Percentiles rank a stretch among this genome's conserved stretches.
phyloP scores from a whole-genome alignment of 2,329 filamentous ascomycete species.

The Scedosporium minutisporum region DNA sequence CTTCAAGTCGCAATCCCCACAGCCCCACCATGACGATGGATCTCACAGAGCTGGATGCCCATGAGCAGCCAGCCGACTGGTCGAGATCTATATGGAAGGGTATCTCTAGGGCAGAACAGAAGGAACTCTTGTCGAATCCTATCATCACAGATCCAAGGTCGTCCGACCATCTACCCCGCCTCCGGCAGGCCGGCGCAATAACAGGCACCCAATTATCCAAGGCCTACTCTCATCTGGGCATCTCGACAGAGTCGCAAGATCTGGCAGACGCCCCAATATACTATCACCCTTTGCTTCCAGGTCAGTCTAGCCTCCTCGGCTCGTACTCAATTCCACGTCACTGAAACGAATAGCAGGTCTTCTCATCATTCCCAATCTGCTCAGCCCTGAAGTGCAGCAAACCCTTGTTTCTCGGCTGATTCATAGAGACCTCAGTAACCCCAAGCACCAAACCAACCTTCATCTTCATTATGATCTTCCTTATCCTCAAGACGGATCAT shows the following conservation, averaged over 20 bases:
- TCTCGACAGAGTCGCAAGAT: slow-evolving; percentile 19
- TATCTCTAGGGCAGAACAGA: slow-evolving; percentile 52
- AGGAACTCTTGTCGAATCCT: slow-evolving; percentile 40
- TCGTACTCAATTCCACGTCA: not conserved
- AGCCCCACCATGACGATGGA: not conserved
- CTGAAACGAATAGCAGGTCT: slow-evolving; percentile 48
- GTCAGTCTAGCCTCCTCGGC: slow-evolving; percentile 30
- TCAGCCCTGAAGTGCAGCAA: slow-evolving; percentile 61
- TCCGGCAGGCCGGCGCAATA: slow-evolving; percentile 35
- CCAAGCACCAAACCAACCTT: slow-evolving; percentile 77
- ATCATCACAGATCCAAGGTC: slow-evolving; percentile 41
- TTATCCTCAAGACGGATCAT: slow-evolving; percentile 32
- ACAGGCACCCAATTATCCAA: slow-evolving; percentile 28
- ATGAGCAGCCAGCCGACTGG: slow-evolving; percentile 64
- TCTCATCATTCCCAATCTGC: slow-evolving; percentile 62
- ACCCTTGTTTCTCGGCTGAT: slow-evolving; percentile 63
- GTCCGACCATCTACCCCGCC: slow-evolving; percentile 28
- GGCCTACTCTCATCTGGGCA: slow-evolving; percentile 33
- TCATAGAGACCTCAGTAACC: slow-evolving; percentile 65
- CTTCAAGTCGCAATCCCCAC: not conserved
- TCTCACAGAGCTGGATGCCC: slow-evolving; percentile 55
- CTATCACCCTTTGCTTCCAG: slow-evolving; percentile 57
- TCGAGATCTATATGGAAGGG: slow-evolving; percentile 67
- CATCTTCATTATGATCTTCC: slow-evolving; percentile 68
- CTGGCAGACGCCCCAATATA: slow-evolving; percentile 42